Conservation (phyloP, 139 green algal species). For the Ulvella scutata region DNA sequence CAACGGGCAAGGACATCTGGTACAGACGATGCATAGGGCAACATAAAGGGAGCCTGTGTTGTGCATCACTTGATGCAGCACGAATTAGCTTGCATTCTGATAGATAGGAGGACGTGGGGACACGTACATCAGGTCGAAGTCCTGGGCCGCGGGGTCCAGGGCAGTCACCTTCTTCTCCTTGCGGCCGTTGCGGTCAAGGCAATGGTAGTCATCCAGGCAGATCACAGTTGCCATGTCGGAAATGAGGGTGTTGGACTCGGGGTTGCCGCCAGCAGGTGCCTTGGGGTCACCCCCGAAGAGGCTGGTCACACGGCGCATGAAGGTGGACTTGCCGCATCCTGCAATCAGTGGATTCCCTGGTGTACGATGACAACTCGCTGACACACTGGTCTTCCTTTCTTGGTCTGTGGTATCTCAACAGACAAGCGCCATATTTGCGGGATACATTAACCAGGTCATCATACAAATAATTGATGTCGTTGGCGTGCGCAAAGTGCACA, state of each 20-base stretch:
- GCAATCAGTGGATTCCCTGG: neutral
- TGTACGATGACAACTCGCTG: neutral
- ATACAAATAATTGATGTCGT: too few species aligned
- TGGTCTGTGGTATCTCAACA: too few species aligned
- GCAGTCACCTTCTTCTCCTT: slow-evolving; percentile 84
- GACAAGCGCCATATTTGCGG: too few species aligned
- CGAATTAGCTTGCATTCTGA: too few species aligned
- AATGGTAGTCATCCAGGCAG: slow-evolving; percentile 99
- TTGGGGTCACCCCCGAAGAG: slow-evolving; percentile 88
- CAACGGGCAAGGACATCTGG: too few species aligned
- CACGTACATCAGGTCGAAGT: slow-evolving; percentile 99
- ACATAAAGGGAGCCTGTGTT: too few species aligned
- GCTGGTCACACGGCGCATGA: slow-evolving; percentile 97
- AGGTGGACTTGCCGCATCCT: slow-evolving; percentile 99
- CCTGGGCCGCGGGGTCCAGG: slow-evolving; percentile 82
- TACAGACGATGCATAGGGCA: too few species aligned
- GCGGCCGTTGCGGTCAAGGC: slow-evolving; percentile 82
- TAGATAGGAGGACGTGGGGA: slow-evolving; percentile 33
- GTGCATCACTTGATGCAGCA: too few species aligned
- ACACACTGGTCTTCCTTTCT: too few species aligned
- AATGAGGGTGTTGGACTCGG: slow-evolving; percentile 97
- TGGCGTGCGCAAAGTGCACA: too few species aligned
- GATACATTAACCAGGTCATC: too few species aligned
- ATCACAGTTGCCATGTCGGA: slow-evolving; percentile 98
- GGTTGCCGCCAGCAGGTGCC: slow-evolving; percentile 84